Conservation (phyloP, 2,329 filamentous ascomycete species). For the Eutypa lata region DNA sequence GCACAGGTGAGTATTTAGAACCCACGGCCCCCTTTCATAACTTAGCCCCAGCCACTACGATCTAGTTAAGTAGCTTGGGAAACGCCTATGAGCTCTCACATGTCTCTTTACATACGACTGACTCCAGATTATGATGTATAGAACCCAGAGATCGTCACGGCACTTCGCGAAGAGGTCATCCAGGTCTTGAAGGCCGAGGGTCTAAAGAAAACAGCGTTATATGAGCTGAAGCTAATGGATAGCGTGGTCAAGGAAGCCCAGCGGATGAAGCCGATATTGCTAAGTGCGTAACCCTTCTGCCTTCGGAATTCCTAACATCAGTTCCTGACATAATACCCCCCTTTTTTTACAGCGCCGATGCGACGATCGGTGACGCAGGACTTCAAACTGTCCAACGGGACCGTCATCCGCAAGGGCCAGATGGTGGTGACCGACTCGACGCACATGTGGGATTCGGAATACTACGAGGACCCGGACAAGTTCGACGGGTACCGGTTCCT, state of each 20-base stretch:
- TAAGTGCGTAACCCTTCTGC: conserved; percentile 5
- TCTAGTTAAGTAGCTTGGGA: too few species aligned
- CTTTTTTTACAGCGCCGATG: background rate
- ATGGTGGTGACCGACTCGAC: conserved; percentile 9
- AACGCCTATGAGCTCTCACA: too few species aligned
- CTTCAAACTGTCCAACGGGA: conserved; percentile 14
- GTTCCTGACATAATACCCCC: background rate
- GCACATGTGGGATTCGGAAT: conserved; percentile 13
- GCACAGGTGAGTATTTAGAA: too few species aligned
- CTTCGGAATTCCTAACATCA: background rate
- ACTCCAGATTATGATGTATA: too few species aligned
- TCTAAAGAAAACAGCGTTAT: conserved; percentile 17
- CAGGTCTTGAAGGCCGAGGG: conserved; percentile 13
- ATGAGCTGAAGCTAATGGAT: conserved; percentile 22
- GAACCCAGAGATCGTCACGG: conserved; percentile 13
- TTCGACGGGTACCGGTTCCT: conserved; percentile 20
- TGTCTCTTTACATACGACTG: too few species aligned
- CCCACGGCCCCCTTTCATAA: too few species aligned
- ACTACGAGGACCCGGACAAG: conserved; percentile 13
- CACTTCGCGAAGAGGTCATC: conserved; percentile 19
- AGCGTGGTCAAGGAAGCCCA: conserved; percentile 25
- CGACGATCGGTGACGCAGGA: conserved; percentile 4
- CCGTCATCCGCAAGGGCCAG: conserved; percentile 16
- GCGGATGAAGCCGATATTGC: conserved; percentile 16
- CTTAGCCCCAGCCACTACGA: too few species aligned